These are phyloP conservation scores for Populus ilicifolia DNA, from an alignment of 345 rosid genomes.

Conservation along the genomic window DNA sequence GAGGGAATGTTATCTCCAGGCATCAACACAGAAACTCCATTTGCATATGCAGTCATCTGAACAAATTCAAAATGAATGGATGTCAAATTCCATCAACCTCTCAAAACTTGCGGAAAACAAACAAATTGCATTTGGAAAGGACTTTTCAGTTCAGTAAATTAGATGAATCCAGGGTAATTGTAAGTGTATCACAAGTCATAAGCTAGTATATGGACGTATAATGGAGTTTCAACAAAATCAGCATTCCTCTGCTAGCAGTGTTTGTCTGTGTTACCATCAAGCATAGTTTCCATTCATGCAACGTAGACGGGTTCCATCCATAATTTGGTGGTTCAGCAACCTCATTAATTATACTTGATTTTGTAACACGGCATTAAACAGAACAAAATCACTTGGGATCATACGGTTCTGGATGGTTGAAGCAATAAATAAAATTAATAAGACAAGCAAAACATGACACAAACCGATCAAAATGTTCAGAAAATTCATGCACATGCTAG, in stretches of 20 bases:
- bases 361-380: not conserved
- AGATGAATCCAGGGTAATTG: not conserved
- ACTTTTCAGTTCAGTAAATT: not conserved
- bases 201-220: not conserved
- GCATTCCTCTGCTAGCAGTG: not conserved
- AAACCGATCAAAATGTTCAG: not conserved
- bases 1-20: conserved; percentile 89
- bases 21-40: conserved; percentile 89
- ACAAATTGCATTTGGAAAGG: not conserved
- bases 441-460: not conserved
- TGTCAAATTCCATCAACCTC: not conserved
- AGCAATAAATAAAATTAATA: not conserved
- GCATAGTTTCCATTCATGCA: not conserved
- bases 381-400: not conserved
- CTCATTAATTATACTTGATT: not conserved
- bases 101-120: not conserved
- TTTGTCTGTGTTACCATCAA: not conserved
- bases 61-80: conserved; percentile 1
- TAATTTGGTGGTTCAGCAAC: not conserved
- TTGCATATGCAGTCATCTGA: conserved; percentile 77
- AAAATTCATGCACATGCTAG: conserved; percentile 15
- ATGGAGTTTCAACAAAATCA: not conserved
- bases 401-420: not conserved
- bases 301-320: not conserved
- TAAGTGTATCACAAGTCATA: not conserved